Percentiles rank a stretch among this genome's conserved stretches.
Conservation (phyloP, 805 yeast genomes). For the Pichia deserticola region DNA sequence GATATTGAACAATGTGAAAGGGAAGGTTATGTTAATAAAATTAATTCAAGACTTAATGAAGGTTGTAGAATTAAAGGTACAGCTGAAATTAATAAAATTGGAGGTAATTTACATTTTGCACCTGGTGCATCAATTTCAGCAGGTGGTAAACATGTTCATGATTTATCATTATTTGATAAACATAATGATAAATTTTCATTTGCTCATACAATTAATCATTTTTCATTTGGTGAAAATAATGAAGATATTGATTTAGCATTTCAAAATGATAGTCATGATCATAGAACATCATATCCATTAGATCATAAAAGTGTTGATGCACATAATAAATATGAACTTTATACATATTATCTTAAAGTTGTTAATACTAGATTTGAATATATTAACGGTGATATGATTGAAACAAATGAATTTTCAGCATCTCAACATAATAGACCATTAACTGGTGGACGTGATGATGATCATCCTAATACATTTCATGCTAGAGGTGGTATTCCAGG, state of each 20-base stretch:
- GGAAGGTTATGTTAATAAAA: conserved; percentile 70
- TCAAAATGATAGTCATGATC: conserved; percentile 19
- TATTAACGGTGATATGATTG: conserved; percentile 44
- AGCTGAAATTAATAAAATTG: conserved; percentile 73
- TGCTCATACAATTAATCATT: conserved; percentile 69
- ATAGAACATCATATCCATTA: conserved; percentile 54
- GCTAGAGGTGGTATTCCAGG: conserved; percentile 90
- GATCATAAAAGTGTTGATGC: conserved; percentile 41
- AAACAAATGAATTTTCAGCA: conserved; percentile 86
- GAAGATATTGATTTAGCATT: conserved; percentile 13
- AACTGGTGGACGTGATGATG: conserved; percentile 81
- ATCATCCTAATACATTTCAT: conserved; percentile 80
- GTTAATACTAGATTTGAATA: conserved; percentile 84
- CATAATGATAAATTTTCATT: conserved; percentile 56
- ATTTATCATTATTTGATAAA: conserved; percentile 61
- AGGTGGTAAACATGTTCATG: conserved; percentile 70
- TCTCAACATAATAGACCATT: conserved; percentile 84
- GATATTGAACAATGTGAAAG: conserved; percentile 84
- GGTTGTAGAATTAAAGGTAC: conserved; percentile 86
- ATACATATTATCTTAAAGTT: conserved; percentile 77
- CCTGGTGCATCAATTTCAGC: conserved; percentile 76
- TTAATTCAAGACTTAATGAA: conserved; percentile 57
- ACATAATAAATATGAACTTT: conserved; percentile 52
- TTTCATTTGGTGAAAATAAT: conserved; percentile 70
- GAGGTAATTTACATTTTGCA: conserved; percentile 91